Conservation (phyloP, 805 yeast genomes). For the Yamadazyma sp. region DNA sequence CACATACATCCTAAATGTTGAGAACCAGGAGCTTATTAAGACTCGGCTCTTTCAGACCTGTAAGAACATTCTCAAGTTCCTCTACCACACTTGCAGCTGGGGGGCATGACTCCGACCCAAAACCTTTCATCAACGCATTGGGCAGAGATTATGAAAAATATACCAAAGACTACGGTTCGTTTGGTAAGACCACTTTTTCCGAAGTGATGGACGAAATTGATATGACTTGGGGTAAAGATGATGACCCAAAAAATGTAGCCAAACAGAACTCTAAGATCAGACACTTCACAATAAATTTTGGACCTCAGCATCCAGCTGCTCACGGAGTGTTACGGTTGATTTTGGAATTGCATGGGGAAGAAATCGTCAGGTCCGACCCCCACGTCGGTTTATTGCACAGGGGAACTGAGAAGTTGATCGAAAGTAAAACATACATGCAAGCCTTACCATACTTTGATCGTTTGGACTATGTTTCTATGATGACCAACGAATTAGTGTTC, state of each 20-base stretch:
- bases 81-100: conserved; percentile 4
- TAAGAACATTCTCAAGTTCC: conserved; percentile 5
- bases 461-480: conserved; percentile 81
- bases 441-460: conserved; percentile 88
- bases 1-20: conserved; percentile 11
- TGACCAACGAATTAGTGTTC: conserved; percentile 87
- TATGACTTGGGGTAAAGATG: conserved; percentile 45
- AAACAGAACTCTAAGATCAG: conserved; percentile 60
- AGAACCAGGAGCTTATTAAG: conserved; percentile 13
- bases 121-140: conserved; percentile 37
- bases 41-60: conserved; percentile 9
- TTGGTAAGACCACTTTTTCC: conserved; percentile 44
- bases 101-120: conserved; percentile 21
- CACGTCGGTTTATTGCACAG: conserved; percentile 86
- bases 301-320: conserved; percentile 95
- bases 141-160: conserved; percentile 38
- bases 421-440: conserved; percentile 81
- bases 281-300: conserved; percentile 87
- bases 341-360: conserved; percentile 85
- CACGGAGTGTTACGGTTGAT: conserved; percentile 89
- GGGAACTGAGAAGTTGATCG: conserved; percentile 88
- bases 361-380: conserved; percentile 82
- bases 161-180: conserved; percentile 31
- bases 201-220: conserved; percentile 47
- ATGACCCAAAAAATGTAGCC: conserved; percentile 42